Conservation (phyloP, 1,284 basidiomycete species). For the Puccinia novopanici region DNA sequence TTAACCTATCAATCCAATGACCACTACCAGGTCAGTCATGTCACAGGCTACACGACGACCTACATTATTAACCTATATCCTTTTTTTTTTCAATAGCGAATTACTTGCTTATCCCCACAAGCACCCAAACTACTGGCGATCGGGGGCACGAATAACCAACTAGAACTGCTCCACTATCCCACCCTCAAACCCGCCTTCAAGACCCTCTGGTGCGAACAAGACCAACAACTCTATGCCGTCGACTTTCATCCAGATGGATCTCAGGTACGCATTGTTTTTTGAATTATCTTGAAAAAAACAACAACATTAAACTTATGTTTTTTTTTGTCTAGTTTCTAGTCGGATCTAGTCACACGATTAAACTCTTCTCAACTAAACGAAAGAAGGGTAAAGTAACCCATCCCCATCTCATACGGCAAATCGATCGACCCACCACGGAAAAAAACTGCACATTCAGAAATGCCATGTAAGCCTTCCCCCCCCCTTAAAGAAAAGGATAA, state of each 20-base stretch:
- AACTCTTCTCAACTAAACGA: slow-evolving; percentile 24
- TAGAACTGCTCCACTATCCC: slow-evolving; percentile 37
- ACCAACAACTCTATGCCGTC: slow-evolving; percentile 12
- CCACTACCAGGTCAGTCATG: too few relatives aligned
- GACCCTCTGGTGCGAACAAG: slow-evolving; percentile 9
- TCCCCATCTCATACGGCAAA: slow-evolving; percentile 21
- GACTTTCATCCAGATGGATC: slow-evolving; percentile 32
- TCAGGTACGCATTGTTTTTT: not conserved
- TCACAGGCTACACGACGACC: too few relatives aligned
- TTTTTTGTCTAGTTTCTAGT: too few relatives aligned
- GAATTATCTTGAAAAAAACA: too few relatives aligned
- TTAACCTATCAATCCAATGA: not conserved
- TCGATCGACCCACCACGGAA: not conserved
- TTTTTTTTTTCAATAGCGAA: slow-evolving; percentile 34
- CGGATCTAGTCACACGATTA: slow-evolving; percentile 2
- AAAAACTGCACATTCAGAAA: slow-evolving; percentile 15
- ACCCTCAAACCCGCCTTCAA: slow-evolving; percentile 27
- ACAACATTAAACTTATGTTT: too few relatives aligned
- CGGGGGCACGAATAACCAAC: slow-evolving; percentile 46
- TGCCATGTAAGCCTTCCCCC: slow-evolving; percentile 9
- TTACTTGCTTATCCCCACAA: slow-evolving; percentile 21
- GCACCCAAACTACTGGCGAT: slow-evolving; percentile 35
- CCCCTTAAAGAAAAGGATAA: not conserved
- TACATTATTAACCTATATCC: too few relatives aligned
- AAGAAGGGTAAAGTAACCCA: not conserved